Evolutionary conservation across 2,329 filamentous ascomycete genomes (phyloP).

Genomic region (Venturiaceae sp.): DNA sequence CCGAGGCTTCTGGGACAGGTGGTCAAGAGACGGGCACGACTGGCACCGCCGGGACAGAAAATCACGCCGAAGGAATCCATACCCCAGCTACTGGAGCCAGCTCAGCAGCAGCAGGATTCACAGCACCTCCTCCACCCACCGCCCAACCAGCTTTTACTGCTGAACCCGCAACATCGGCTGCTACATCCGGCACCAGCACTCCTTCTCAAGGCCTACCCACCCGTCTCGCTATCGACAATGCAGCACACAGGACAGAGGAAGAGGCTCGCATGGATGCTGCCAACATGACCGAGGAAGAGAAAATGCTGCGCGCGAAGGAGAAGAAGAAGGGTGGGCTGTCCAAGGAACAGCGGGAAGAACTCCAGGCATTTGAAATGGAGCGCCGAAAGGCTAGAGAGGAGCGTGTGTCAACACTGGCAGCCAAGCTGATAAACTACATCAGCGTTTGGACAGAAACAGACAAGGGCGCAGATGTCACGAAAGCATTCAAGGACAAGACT

Average conservation of each 20-base stretch:
- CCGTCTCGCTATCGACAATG: constrained; percentile 80
- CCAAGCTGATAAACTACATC: constrained; percentile 81
- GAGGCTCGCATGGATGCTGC: constrained; percentile 55
- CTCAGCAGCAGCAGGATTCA: background rate
- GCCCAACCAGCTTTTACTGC: too few species aligned
- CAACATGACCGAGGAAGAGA: constrained; percentile 61
- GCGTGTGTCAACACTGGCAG: constrained; percentile 72
- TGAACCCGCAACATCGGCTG: constrained; percentile 1
- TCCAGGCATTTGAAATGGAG: constrained; percentile 81
- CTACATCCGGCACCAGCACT: constrained; percentile 21
- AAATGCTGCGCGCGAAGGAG: constrained; percentile 66
- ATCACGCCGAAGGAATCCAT: background rate
- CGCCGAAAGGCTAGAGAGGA: constrained; percentile 76
- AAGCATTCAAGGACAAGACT: constrained; percentile 88
- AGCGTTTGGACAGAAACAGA: constrained; percentile 97
- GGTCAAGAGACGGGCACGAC: constrained; percentile 11
- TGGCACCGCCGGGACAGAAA: constrained; percentile 5
- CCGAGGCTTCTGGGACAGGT: constrained; percentile 17
- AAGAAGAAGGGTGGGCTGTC: constrained; percentile 82
- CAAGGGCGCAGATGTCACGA: constrained; percentile 73
- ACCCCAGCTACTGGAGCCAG: background rate
- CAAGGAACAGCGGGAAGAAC: constrained; percentile 88
- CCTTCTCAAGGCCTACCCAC: constrained; percentile 52
- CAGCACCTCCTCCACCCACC: background rate
- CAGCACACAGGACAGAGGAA: constrained; percentile 54